Conservation (phyloP, 225 moss, liverwort and hornwort species). For the Climacium dendroides region DNA sequence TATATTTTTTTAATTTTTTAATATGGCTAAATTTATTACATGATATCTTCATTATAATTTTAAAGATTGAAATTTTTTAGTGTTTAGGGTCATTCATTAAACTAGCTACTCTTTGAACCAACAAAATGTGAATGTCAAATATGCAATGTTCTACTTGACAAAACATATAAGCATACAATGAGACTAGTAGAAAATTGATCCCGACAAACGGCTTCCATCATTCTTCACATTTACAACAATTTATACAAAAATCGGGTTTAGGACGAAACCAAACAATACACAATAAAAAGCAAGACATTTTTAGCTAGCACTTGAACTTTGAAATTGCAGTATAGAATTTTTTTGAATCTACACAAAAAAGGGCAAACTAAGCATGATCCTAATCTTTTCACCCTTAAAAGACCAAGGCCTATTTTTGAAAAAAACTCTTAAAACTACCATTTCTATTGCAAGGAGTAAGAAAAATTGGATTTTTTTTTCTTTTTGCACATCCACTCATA, state of each 20-base stretch:
- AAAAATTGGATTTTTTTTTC: too few species aligned
- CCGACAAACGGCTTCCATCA: rapidly evolving
- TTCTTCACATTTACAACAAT: background rate
- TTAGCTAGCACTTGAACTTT: background rate
- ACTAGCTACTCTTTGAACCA: background rate
- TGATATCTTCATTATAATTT: background rate
- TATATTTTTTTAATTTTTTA: background rate
- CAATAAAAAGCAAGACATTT: background rate
- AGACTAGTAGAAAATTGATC: background rate
- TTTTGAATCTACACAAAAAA: background rate
- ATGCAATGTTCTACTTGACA: rapidly evolving
- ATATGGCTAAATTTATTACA: background rate
- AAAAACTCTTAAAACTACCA: too few species aligned
- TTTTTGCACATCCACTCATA: too few species aligned
- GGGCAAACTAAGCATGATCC: background rate
- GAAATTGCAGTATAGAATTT: background rate
- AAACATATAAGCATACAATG: background rate
- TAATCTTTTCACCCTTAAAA: too few species aligned
- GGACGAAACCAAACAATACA: background rate
- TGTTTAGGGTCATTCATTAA: background rate
- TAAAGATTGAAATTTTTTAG: background rate
- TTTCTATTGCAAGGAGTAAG: too few species aligned
- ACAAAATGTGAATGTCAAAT: background rate
- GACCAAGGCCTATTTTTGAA: too few species aligned
- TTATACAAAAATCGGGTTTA: background rate